Base-by-base conservation (phyloP, 164 flowering plant genomes). In the Magnolia kwangsiensis region DNA sequence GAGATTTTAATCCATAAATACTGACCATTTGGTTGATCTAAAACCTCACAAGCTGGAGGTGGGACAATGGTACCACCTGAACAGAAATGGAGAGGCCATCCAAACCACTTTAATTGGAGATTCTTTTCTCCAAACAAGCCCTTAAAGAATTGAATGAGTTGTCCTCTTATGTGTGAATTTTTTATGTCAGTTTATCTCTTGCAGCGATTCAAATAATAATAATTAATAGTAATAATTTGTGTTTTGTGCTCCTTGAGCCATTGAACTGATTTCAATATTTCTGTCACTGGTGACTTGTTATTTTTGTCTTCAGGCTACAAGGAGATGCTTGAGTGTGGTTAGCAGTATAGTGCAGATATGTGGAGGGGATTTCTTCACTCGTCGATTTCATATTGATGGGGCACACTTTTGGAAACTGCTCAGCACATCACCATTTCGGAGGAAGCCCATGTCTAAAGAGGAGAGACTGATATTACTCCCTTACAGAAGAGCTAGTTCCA, bases 351-450 rank as follows among this genome's bases (percentile, higher is more conserved):
- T 96, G 63, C 87, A 86, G 79, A 86, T 88, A 31, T 89, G 95
- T 70, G 98, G 98, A 29, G 99, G 99, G 64, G 96, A 92, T 79
- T 96, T 96, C 89, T 96, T 96, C 79, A 74, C 92, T 49, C 97
- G 98, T 3, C 91, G 99, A 37, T 92, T 96, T 82, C 83, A 85
- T 69, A 85, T 79, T 14, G 99, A 96, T 72, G 98, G 99, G 0
- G 18, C 79, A 64, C 94, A 90, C 85, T 85, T 96, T 82, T 96
- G 98, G 98, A 92, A 85, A 76, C 88, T 94, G 63, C 85, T 96
- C 9, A 81, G 80, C 64, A 76, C 91, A 27, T 89, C 94, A 18
- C 94, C 94, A 1, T 90, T 90, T 75, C 84, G 76, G 50, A 86
- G 75, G 51, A 89, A 84, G 71, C 83, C 87, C n/a, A 72, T 78